Conservation (phyloP, 2,329 filamentous ascomycete species). For the Fusarium lateritium region DNA sequence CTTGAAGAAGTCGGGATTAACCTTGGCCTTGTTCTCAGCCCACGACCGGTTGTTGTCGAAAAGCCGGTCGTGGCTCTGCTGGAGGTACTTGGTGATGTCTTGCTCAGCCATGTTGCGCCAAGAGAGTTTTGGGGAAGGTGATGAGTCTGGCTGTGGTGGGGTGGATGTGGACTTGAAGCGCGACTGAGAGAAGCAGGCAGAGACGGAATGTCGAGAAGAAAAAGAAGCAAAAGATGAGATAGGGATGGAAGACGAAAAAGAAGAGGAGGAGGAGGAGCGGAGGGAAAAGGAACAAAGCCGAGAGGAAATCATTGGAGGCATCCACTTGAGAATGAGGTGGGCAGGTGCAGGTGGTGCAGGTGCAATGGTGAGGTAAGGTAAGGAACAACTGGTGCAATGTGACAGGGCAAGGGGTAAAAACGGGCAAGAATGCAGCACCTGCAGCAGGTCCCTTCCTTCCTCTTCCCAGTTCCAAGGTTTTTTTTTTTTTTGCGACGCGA, state of each 20-base stretch:
- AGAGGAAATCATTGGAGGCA: slow-evolving; percentile 47
- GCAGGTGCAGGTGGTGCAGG: slow-evolving; percentile 5
- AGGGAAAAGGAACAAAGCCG: slow-evolving; percentile 37
- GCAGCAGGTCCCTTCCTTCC: slow-evolving; percentile 21
- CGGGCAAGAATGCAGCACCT: slow-evolving; percentile 18
- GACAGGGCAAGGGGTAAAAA: slow-evolving; percentile 24
- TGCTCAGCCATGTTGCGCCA: slow-evolving; percentile 55
- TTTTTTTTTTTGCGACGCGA: neutral
- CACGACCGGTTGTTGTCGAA: slow-evolving; percentile 79
- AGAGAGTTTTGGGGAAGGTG: slow-evolving; percentile 22
- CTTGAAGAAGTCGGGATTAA: slow-evolving; percentile 76
- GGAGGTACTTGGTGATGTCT: slow-evolving; percentile 69
- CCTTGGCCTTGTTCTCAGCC: slow-evolving; percentile 70
- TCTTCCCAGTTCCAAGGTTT: neutral
- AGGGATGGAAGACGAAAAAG: slow-evolving; percentile 9
- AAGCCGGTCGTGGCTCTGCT: slow-evolving; percentile 75
- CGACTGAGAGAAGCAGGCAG: slow-evolving; percentile 20
- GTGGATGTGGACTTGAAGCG: slow-evolving; percentile 27
- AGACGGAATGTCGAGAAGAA: neutral
- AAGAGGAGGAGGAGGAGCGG: slow-evolving; percentile 24
- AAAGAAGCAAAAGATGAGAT: slow-evolving; percentile 19
- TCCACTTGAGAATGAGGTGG: slow-evolving; percentile 19
- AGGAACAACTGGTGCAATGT: slow-evolving; percentile 14
- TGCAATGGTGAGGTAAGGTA: neutral
- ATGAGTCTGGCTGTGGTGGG: slow-evolving; percentile 11